Conservation (phyloP, 192 early-diverging fungal genomes). For the Podila epigama region DNA sequence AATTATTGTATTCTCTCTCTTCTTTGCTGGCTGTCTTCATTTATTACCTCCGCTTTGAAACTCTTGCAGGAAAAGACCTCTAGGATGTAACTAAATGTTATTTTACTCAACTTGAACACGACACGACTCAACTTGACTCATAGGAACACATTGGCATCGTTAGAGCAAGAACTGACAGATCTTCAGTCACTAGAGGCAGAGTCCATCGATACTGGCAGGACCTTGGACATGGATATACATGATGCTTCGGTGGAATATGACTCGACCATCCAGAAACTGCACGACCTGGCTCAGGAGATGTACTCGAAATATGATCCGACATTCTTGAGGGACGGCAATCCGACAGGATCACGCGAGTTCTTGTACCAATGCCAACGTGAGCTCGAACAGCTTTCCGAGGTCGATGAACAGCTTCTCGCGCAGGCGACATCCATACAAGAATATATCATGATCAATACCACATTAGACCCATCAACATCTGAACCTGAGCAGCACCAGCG, state of each 20-base stretch:
- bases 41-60: neutral
- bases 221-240: constrained; percentile 34
- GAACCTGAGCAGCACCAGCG: neutral
- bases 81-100: neutral
- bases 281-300: constrained; percentile 5
- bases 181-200: constrained; percentile 20
- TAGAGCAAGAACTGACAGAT: constrained; percentile 32
- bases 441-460: neutral
- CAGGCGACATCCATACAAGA: neutral
- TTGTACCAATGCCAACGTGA: constrained; percentile 26
- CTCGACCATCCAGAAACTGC: constrained; percentile 16
- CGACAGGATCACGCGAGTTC: neutral
- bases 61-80: neutral
- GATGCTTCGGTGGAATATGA: constrained; percentile 23
- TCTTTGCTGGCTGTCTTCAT: neutral
- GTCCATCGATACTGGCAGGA: neutral
- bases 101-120: neutral
- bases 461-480: neutral
- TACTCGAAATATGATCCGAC: constrained; percentile 10
- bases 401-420: constrained; percentile 7
- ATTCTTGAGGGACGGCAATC: neutral
- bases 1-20: neutral
- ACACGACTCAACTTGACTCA: neutral
- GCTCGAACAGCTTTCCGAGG: constrained; percentile 7
- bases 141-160: constrained; percentile 21